Conservation (phyloP, 805 yeast species). For the Candida easanensis region DNA sequence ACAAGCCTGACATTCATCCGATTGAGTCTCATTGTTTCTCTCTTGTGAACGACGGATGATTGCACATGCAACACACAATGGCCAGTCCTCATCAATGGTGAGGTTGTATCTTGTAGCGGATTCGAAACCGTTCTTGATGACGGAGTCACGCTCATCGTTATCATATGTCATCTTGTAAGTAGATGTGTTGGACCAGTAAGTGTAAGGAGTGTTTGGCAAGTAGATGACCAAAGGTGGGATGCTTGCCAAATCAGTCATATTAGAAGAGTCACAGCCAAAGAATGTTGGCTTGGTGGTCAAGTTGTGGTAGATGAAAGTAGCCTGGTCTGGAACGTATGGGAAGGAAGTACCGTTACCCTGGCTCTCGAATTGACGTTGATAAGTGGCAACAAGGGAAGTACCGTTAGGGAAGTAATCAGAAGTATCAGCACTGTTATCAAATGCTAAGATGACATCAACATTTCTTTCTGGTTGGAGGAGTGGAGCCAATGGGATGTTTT, state of each 20-base stretch:
- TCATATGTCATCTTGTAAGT: slow-evolving; percentile 66
- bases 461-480: slow-evolving; percentile 56
- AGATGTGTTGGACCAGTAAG: slow-evolving; percentile 65
- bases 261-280: slow-evolving; percentile 75
- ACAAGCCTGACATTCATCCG: slow-evolving; percentile 67
- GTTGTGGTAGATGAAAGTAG: slow-evolving; percentile 57
- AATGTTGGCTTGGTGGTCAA: slow-evolving; percentile 73
- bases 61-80: slow-evolving; percentile 80
- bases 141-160: slow-evolving; percentile 51
- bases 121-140: slow-evolving; percentile 76
- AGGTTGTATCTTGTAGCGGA: slow-evolving; percentile 62
- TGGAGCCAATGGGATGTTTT: slow-evolving; percentile 64
- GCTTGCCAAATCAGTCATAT: slow-evolving; percentile 51
- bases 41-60: slow-evolving; percentile 76
- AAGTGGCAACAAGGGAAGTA: slow-evolving; percentile 52
- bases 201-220: slow-evolving; percentile 68
- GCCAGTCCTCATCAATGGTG: slow-evolving; percentile 66
- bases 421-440: slow-evolving; percentile 67
- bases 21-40: slow-evolving; percentile 54
- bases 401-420: slow-evolving; percentile 65
- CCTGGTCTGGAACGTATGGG: slow-evolving; percentile 78
- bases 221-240: slow-evolving; percentile 75
- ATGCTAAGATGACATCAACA: slow-evolving; percentile 64
- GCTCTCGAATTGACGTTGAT: slow-evolving; percentile 51
- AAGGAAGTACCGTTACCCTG: slow-evolving; percentile 58